Evolutionary conservation across 257 asterid genomes (phyloP), one percentile per base, ranked within the genome.

Genomic region (Penstemon davidsonii): DNA sequence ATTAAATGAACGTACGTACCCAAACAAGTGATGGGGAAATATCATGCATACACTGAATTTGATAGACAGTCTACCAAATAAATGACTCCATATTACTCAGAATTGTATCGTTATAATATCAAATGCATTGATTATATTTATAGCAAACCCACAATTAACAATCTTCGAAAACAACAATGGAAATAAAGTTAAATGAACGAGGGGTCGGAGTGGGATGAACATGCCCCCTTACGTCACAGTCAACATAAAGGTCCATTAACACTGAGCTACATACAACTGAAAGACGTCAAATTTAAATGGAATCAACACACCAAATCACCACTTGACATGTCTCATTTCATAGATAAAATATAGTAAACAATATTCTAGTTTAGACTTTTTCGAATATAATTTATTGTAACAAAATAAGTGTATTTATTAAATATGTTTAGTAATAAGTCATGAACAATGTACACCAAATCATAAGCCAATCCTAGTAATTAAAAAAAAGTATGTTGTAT

Each of bases 161-260:
- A 33, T 33, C 36, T 8, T 13, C 60, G 3, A 49, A 8, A 64
- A 36, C 8, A 46, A 6, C 52, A 41, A 61, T 5, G 43, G 5
- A 37, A 15, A 39, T 1, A 11, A 1, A 8, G 15, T 18, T 37
- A n/a, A 6, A 33, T 5, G 66, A 46, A 60, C 8, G 37, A 8
- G 51, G 50, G 18, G 18, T 15, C 18, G 5, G 45, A 43, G 66
- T 56, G 53, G 33, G 15, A 75, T 64, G 4, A 53, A 60, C 38
- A 11, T 70, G 41, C 33, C 53, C 11, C 55, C 43, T 44, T 50
- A 57, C 46, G 76, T 79, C 84, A 79, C 65, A 13, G 71, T 79
- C 81, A 68, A 43, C 78, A 64, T 46, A 52, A 64, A 65, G 69
- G 38, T 38, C 59, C 55, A 18, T 39, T 63, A 60, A 69, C 67